phyloP scores from a whole-genome alignment of 345 rosid genomes.

The Noccaea bulbosa region DNA sequence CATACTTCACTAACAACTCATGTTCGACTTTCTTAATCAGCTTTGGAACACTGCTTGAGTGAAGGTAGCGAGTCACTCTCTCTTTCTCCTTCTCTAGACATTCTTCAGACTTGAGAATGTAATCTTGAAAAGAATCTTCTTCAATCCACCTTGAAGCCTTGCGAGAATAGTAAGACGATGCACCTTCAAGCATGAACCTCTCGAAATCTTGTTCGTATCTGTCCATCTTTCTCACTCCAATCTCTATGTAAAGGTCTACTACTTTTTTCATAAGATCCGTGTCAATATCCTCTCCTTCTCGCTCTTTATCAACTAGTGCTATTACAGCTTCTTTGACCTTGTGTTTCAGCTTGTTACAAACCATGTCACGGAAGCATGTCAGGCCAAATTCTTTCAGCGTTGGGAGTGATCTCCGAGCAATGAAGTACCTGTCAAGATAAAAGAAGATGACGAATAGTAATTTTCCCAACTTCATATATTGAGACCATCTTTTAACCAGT shows the following conservation, averaged over 20 bases:
- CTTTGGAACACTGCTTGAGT: constrained; percentile 77
- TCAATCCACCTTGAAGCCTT: constrained; percentile 86
- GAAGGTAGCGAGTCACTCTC: constrained; percentile 82
- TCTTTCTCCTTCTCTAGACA: constrained; percentile 88
- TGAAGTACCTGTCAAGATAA: constrained; percentile 75
- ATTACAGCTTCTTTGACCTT: constrained; percentile 70
- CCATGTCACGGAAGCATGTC: constrained; percentile 76
- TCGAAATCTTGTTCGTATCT: constrained; percentile 77
- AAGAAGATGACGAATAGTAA: constrained; percentile 40
- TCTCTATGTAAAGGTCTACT: constrained; percentile 70
- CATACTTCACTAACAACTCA: constrained; percentile 64
- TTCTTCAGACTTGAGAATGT: constrained; percentile 91
- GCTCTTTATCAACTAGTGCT: constrained; percentile 71
- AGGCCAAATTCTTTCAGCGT: constrained; percentile 73
- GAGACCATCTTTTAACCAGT: constrained; percentile 72
- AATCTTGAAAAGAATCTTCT: constrained; percentile 74
- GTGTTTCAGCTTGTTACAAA: constrained; percentile 53
- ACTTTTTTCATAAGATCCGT: constrained; percentile 72
- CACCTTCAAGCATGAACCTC: constrained; percentile 60
- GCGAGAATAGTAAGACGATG: constrained; percentile 63
- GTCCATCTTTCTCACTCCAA: constrained; percentile 74
- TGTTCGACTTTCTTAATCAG: constrained; percentile 85
- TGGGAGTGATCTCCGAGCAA: constrained; percentile 66
- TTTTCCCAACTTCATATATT: too few relatives aligned
- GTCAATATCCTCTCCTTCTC: constrained; percentile 87